Conservation (phyloP, 345 rosid genomes). For the Acer saccharum region DNA sequence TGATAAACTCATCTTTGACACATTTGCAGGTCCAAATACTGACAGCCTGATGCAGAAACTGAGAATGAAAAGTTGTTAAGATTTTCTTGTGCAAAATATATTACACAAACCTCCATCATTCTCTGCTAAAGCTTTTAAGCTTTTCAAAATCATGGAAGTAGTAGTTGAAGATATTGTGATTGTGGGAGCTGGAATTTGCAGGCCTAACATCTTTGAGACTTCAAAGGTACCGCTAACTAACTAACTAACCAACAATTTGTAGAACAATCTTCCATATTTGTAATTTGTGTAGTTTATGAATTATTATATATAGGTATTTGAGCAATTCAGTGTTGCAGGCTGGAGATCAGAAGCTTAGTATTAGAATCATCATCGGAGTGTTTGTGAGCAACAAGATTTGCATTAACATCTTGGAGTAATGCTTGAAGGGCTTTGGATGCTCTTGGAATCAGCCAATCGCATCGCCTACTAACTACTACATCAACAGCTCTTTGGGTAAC, state of each 20-base stretch:
- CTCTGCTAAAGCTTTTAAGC: too few species aligned
- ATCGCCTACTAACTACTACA: conserved; percentile 41
- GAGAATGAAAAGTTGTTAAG: too few species aligned
- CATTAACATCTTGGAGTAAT: conserved; percentile 50
- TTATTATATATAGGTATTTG: background rate
- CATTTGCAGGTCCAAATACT: too few species aligned
- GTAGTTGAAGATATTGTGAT: conserved; percentile 43
- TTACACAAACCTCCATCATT: too few species aligned
- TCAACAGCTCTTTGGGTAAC: conserved; percentile 35
- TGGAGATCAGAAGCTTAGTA: conserved; percentile 65
- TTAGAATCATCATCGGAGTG: conserved; percentile 57
- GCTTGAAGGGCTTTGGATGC: conserved; percentile 82
- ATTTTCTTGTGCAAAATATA: too few species aligned
- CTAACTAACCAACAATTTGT: background rate
- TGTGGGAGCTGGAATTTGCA: conserved; percentile 65
- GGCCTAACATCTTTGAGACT: conserved; percentile 72
- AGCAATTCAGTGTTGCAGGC: conserved; percentile 35
- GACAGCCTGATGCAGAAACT: too few species aligned
- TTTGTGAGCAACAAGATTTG: conserved; percentile 62
- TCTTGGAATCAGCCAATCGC: conserved; percentile 46
- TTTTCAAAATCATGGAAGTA: conserved; percentile 25
- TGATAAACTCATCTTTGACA: too few species aligned
- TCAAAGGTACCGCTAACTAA: conserved; percentile 41
- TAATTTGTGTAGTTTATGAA: background rate
- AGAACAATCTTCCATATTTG: background rate